Percentiles rank a stretch among this genome's conserved stretches.
Evolutionary conservation across 306 rosid genomes (phyloP).

Genomic region (Glycine soja): DNA sequence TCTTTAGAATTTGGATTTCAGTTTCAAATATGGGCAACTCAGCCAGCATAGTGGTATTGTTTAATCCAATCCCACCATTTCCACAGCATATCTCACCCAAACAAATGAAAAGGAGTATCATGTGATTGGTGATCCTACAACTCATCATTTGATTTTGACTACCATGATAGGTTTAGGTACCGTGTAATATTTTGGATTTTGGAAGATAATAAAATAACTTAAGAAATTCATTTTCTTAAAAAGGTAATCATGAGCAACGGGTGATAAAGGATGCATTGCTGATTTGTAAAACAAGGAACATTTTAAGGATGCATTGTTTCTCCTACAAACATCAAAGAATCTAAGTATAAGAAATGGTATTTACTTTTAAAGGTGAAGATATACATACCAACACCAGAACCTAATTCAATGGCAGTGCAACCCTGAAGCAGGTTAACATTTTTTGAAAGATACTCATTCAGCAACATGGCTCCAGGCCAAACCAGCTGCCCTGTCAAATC

Average conservation of each 20-base stretch:
- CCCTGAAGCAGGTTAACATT: slow-evolving; percentile 69
- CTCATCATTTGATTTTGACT: background rate
- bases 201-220: slow-evolving; percentile 17
- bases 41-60: background rate
- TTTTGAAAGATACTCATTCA: slow-evolving; percentile 83
- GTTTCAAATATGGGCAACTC: slow-evolving; percentile 7
- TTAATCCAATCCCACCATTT: slow-evolving; percentile 7
- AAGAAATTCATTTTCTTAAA: slow-evolving; percentile 34
- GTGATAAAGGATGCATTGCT: background rate
- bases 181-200: background rate
- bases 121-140: background rate
- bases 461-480: slow-evolving; percentile 95
- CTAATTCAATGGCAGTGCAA: slow-evolving; percentile 75
- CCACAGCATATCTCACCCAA: background rate
- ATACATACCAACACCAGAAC: slow-evolving; percentile 96
- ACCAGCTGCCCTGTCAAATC: slow-evolving; percentile 96
- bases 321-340: slow-evolving; percentile 31
- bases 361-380: slow-evolving; percentile 45
- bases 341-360: slow-evolving; percentile 14
- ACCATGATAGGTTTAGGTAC: background rate
- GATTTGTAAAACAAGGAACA: slow-evolving; percentile 8
- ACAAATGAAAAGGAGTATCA: slow-evolving; percentile 1
- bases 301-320: slow-evolving; percentile 9
- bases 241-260: background rate
- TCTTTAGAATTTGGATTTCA: background rate